phyloP scores from a whole-genome alignment of 78 protist species.

The Dictyostelium brefeldianum region DNA sequence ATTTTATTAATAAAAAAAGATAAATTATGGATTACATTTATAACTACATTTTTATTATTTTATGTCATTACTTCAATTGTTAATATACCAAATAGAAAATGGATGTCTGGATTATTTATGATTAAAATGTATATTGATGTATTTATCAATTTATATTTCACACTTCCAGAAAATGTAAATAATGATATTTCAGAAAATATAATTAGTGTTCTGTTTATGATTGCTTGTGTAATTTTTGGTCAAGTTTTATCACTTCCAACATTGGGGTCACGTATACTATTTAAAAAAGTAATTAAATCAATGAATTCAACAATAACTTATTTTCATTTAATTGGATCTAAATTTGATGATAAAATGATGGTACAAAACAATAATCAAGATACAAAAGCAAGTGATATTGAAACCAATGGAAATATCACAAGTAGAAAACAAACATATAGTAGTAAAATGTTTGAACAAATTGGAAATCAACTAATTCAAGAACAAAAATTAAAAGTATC shows the following conservation, averaged over 20 bases:
- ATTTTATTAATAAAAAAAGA: neutral
- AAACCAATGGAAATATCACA: no score
- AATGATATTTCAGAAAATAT: conserved; percentile 6
- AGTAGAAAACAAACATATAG: neutral
- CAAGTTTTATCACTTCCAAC: conserved; percentile 1
- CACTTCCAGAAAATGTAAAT: neutral
- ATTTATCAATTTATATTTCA: conserved; percentile 23
- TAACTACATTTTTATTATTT: neutral
- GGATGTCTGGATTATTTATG: conserved; percentile 29
- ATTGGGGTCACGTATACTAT: conserved; percentile 17
- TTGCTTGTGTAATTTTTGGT: neutral
- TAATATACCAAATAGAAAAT: conserved; percentile 23
- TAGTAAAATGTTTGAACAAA: no score
- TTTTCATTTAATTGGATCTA: conserved; percentile 37
- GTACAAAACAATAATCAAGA: no score
- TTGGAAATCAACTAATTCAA: neutral
- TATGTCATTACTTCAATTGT: neutral
- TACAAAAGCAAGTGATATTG: no score
- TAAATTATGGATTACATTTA: conserved; percentile 17
- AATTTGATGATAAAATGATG: conserved; percentile 17
- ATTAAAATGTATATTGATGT: conserved; percentile 25
- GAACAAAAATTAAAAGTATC: no score
- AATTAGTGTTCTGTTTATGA: neutral
- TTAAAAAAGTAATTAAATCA: conserved; percentile 18
- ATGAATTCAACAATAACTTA: neutral